Percentiles rank a stretch among this genome's conserved stretches.
Evolutionary conservation across 2,329 filamentous ascomycete genomes (phyloP).

Genomic region (Elsinoe australis): DNA sequence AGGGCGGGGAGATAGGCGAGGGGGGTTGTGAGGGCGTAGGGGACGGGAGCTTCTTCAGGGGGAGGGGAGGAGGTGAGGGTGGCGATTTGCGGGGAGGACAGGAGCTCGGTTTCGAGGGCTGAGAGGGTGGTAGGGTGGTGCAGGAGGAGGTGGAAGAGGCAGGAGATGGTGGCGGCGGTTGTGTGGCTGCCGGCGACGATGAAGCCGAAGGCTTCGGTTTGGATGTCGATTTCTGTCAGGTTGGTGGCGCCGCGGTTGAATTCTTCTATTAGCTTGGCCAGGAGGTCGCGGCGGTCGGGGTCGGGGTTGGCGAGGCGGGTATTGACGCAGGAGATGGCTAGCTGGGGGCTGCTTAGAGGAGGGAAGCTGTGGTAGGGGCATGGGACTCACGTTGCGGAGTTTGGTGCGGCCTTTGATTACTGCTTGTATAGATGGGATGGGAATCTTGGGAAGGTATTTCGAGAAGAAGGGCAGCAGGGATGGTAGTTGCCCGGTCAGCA

Average conservation of each 20-base stretch:
- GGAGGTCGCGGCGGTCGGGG: constrained; percentile 6
- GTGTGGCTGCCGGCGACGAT: constrained; percentile 30
- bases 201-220: constrained; percentile 15
- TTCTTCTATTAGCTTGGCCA: constrained; percentile 9
- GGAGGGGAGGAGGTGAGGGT: background rate
- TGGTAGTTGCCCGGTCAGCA: constrained; percentile 9
- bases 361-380: background rate
- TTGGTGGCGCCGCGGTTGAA: background rate
- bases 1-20: background rate
- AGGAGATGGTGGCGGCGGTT: constrained; percentile 26
- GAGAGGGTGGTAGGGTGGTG: constrained; percentile 20
- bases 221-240: constrained; percentile 8
- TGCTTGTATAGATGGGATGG: constrained; percentile 3
- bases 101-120: constrained; percentile 2
- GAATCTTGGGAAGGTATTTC: constrained; percentile 10
- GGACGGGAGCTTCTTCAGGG: background rate
- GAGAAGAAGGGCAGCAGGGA: constrained; percentile 3
- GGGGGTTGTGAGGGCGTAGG: background rate
- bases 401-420: constrained; percentile 5
- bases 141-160: constrained; percentile 28
- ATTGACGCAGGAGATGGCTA: constrained; percentile 11
- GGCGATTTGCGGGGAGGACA: background rate
- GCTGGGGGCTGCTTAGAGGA: background rate
- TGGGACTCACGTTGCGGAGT: constrained; percentile 3
- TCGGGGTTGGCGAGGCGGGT: constrained; percentile 8